A percentile compares a stretch with the other conserved stretches of the same genome.
Conservation (phyloP, 1,284 basidiomycete genomes). For the Caloboletus inedulis region DNA sequence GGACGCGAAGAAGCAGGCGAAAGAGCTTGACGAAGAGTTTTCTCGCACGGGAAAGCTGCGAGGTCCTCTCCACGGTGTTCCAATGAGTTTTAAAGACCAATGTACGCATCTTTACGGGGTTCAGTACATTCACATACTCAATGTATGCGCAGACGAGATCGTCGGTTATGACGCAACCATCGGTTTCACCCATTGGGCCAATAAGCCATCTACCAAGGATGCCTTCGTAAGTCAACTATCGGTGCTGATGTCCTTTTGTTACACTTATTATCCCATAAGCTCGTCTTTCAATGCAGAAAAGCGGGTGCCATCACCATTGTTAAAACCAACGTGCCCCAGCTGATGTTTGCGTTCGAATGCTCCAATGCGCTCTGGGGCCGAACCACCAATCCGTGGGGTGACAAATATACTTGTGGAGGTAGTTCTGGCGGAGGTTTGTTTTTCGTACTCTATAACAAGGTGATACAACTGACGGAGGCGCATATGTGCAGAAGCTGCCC, state of each 20-base stretch:
- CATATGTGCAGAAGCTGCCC: constrained; percentile 52
- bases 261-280: constrained; percentile 27
- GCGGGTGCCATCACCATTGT: constrained; percentile 56
- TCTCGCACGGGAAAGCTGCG: constrained; percentile 53
- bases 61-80: constrained; percentile 81
- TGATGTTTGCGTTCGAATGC: constrained; percentile 85
- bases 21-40: constrained; percentile 65
- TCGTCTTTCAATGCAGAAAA: constrained; percentile 42
- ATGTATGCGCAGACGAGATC: constrained; percentile 47
- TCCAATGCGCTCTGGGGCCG: constrained; percentile 80
- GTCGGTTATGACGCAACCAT: constrained; percentile 65
- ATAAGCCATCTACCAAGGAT: constrained; percentile 54
- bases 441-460: not conserved
- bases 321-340: constrained; percentile 82
- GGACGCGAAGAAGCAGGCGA: constrained; percentile 60
- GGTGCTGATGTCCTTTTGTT: not conserved
- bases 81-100: constrained; percentile 73
- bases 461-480: not conserved
- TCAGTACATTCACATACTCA: not conserved
- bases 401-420: constrained; percentile 68
- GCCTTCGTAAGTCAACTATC: constrained; percentile 49
- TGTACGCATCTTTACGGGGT: constrained; percentile 38
- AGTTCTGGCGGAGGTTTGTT: constrained; percentile 63
- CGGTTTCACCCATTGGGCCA: constrained; percentile 69
- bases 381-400: constrained; percentile 69